Evolutionary conservation across 1,139 yeast genomes (phyloP).

Genomic region (Yamadazyma dendronema): DNA sequence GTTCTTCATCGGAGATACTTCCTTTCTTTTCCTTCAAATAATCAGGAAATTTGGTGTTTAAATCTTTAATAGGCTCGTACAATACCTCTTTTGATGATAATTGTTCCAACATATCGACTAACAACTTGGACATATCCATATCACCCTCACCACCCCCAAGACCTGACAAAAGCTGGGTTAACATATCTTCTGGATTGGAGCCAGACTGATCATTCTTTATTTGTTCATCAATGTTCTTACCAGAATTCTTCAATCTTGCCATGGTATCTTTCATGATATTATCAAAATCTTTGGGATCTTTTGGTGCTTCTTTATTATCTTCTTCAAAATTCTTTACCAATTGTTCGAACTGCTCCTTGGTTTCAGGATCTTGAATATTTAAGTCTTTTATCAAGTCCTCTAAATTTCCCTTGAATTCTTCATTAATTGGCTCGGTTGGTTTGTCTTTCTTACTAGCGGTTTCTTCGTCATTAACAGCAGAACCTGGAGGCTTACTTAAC

Average conservation of each 20-base stretch:
- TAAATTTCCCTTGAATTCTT: constrained; percentile 51
- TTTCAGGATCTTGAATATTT: constrained; percentile 56
- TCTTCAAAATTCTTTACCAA: constrained; percentile 48
- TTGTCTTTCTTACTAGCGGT: constrained; percentile 59
- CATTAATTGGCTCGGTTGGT: constrained; percentile 25
- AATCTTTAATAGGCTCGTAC: constrained; percentile 84
- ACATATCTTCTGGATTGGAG: constrained; percentile 57
- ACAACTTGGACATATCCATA: constrained; percentile 59
- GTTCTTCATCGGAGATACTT: constrained; percentile 46
- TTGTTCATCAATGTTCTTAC: constrained; percentile 62
- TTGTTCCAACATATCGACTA: constrained; percentile 78
- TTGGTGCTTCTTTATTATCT: constrained; percentile 27
- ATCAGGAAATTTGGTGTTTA: constrained; percentile 65
- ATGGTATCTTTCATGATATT: constrained; percentile 79
- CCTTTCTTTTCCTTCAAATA: constrained; percentile 54
- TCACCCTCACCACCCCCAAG: constrained; percentile 49
- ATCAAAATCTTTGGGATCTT: constrained; percentile 53
- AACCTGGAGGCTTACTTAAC: constrained; percentile 61
- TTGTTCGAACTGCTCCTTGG: constrained; percentile 54
- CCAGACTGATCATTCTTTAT: constrained; percentile 49
- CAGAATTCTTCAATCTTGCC: constrained; percentile 71
- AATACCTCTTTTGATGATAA: constrained; percentile 83
- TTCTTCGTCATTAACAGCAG: constrained; percentile 62
- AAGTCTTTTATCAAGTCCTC: constrained; percentile 59
- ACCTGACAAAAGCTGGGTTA: constrained; percentile 52